phyloP scores from a whole-genome alignment of 805 yeast species.

The Pichia manshurica region DNA sequence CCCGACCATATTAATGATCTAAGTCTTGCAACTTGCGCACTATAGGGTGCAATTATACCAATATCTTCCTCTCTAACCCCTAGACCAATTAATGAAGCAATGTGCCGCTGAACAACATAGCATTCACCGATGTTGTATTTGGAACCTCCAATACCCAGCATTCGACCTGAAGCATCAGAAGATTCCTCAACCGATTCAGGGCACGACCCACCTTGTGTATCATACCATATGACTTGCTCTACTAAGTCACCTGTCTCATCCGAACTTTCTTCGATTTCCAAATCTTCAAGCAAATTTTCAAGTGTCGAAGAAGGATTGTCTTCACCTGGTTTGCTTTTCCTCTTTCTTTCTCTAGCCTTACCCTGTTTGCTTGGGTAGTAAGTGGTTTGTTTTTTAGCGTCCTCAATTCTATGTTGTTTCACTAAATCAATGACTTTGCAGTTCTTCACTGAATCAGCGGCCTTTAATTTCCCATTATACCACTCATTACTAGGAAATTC shows the following conservation, averaged over 20 bases:
- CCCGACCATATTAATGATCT: slow-evolving; percentile 38
- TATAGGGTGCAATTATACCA: slow-evolving; percentile 88
- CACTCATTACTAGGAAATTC: slow-evolving; percentile 62
- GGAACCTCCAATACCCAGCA: slow-evolving; percentile 35
- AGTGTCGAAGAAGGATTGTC: not conserved
- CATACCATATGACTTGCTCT: slow-evolving; percentile 70
- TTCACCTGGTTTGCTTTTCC: slow-evolving; percentile 21
- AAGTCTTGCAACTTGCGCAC: slow-evolving; percentile 71
- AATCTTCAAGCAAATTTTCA: not conserved
- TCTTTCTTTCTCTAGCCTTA: slow-evolving; percentile 13
- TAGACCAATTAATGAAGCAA: slow-evolving; percentile 40
- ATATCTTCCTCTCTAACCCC: slow-evolving; percentile 56
- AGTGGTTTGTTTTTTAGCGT: not conserved
- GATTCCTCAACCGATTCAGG: slow-evolving; percentile 49
- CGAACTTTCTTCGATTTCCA: slow-evolving; percentile 1
- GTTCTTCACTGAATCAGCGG: slow-evolving; percentile 52
- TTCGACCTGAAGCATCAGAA: slow-evolving; percentile 9
- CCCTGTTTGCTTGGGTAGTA: not conserved
- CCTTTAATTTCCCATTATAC: slow-evolving; percentile 57
- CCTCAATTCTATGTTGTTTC: not conserved
- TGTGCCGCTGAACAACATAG: slow-evolving; percentile 51
- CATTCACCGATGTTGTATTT: slow-evolving; percentile 78
- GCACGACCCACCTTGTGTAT: slow-evolving; percentile 86
- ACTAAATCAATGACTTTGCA: slow-evolving; percentile 51
- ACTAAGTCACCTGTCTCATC: slow-evolving; percentile 36